These are phyloP conservation scores for Lactarius deliciosus DNA, from an alignment of 768 basidiomycete genomes.

Conservation along the genomic window DNA sequence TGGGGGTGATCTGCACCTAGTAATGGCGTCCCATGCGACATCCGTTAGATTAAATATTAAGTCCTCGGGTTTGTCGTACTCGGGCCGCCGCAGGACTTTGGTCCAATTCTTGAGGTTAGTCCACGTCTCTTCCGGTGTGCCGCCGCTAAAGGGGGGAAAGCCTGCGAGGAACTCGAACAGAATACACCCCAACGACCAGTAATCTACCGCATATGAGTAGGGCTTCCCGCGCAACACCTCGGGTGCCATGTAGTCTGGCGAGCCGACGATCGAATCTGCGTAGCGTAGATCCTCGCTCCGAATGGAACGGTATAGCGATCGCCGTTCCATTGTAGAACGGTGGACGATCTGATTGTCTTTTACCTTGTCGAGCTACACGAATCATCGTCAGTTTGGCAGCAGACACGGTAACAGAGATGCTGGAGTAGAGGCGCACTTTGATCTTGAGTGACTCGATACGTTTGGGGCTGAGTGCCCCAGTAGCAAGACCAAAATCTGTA, in stretches of 20 bases:
- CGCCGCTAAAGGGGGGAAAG: constrained; percentile 97
- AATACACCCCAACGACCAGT: constrained; percentile 98
- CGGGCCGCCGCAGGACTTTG: constrained; percentile 85
- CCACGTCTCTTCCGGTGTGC: constrained; percentile 97
- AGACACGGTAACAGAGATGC: neutral
- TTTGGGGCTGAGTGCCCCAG: constrained; percentile 91
- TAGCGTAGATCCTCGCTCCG: constrained; percentile 88
- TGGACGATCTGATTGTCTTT: constrained; percentile 90
- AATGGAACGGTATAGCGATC: constrained; percentile 92
- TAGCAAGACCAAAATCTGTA: constrained; percentile 97
- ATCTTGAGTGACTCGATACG: constrained; percentile 93
- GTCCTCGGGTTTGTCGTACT: constrained; percentile 95
- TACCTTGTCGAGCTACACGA: constrained; percentile 83
- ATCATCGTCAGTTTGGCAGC: constrained; percentile 11
- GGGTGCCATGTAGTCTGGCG: constrained; percentile 98
- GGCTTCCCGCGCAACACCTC: constrained; percentile 93
- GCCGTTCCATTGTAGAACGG: constrained; percentile 90
- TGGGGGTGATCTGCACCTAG: constrained; percentile 50
- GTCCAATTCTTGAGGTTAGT: constrained; percentile 98
- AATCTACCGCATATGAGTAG: constrained; percentile 95
- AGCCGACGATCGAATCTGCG: constrained; percentile 96
- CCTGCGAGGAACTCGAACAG: constrained; percentile 96
- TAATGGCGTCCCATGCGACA: constrained; percentile 92
- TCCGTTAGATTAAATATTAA: constrained; percentile 95
- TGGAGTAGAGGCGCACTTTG: constrained; percentile 54